Evolutionary conservation across 176 grass and related monocot genomes (phyloP).

Genomic region (Juncus inflexus): DNA sequence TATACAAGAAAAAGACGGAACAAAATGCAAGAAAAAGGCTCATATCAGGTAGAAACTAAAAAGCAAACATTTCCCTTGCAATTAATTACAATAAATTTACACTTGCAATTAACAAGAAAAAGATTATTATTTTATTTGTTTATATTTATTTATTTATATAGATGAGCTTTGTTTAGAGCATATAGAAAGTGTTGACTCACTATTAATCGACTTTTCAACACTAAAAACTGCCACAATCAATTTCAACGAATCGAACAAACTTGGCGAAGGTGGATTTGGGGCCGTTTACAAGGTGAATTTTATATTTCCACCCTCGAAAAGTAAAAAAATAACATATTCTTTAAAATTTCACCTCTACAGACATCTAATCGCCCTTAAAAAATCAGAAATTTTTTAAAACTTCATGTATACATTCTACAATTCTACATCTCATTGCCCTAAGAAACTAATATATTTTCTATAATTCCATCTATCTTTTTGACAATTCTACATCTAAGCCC

Average conservation of each 20-base stretch:
- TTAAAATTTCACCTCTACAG: background rate
- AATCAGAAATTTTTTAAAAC: too few species aligned
- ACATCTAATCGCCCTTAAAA: too few species aligned
- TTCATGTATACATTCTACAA: too few species aligned
- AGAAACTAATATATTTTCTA: too few species aligned
- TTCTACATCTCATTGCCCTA: too few species aligned
- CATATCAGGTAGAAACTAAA: conserved; percentile 1
- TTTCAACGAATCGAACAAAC: conserved; percentile 50
- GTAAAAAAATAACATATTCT: background rate
- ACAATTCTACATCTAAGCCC: too few species aligned
- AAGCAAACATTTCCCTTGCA: background rate
- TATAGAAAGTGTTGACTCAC: conserved; percentile 36
- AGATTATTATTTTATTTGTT: background rate
- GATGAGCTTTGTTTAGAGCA: conserved; percentile 33
- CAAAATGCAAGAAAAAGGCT: background rate
- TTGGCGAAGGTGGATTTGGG: conserved; percentile 78
- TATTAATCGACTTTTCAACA: conserved; percentile 50
- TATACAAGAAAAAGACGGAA: conserved; percentile 8
- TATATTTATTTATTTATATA: conserved; percentile 10
- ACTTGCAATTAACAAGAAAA: background rate
- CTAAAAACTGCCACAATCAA: conserved; percentile 44
- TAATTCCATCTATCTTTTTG: too few species aligned
- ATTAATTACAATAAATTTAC: background rate
- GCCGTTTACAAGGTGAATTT: conserved; percentile 64
- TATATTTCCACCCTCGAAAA: background rate